Evolutionary conservation across 1,284 basidiomycete species (phyloP).

Genomic region (Afroboletus lepidellus): DNA sequence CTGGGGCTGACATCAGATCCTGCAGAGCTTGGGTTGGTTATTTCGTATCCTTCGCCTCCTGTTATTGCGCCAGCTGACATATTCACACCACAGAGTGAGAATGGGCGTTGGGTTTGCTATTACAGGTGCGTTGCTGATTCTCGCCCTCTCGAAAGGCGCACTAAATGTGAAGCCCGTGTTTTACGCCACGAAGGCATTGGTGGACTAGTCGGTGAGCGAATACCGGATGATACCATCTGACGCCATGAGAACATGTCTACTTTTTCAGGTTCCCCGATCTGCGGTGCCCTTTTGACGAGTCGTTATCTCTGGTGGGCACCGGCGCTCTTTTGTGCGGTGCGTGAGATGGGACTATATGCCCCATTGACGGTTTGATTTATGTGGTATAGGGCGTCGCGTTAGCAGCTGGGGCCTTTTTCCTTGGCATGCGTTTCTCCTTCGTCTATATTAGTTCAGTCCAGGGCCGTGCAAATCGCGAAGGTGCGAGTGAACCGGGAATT

Average conservation of each 20-base stretch:
- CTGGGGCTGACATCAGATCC: conserved; percentile 22
- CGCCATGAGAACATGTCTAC: not conserved
- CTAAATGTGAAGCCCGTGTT: not conserved
- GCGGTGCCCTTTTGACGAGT: conserved; percentile 29
- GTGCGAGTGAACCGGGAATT: not conserved
- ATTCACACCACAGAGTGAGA: conserved; percentile 13
- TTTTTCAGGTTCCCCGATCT: conserved; percentile 29
- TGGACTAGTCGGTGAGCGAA: conserved; percentile 22
- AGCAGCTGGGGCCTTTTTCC: conserved; percentile 4
- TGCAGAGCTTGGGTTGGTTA: conserved; percentile 29
- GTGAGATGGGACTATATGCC: not conserved
- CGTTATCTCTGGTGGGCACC: conserved; percentile 33
- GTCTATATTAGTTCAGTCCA: not conserved
- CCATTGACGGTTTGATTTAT: not conserved
- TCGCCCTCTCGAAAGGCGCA: not conserved
- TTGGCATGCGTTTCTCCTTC: conserved; percentile 13
- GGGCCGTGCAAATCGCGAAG: no score
- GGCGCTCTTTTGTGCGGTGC: conserved; percentile 29
- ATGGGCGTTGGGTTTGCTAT: conserved; percentile 28
- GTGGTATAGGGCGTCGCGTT: conserved; percentile 13
- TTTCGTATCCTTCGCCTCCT: not conserved
- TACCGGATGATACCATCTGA: not conserved
- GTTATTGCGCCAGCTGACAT: not conserved
- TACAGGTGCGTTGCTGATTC: conserved; percentile 13
- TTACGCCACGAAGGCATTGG: conserved; percentile 22